phyloP scores from a whole-genome alignment of 179 eudicot species.

The Spinacia oleracea region DNA sequence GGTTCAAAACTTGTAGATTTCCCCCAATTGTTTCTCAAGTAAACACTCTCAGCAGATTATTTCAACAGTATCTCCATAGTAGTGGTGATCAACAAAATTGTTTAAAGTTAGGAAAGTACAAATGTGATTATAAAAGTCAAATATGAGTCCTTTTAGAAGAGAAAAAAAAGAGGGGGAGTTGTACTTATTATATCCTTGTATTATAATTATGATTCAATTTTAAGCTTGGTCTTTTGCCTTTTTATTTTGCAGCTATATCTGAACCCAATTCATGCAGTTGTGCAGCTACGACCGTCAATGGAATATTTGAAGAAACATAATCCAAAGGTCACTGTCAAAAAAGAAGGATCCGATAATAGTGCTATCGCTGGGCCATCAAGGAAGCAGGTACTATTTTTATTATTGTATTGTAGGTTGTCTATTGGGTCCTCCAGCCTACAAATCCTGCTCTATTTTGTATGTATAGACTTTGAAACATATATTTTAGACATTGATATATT shows the following conservation, averaged over 20 bases:
- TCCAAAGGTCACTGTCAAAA: slow-evolving; percentile 35
- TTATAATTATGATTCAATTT: neutral
- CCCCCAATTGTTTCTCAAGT: neutral
- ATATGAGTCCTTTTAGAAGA: neutral
- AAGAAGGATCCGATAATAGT: slow-evolving; percentile 45
- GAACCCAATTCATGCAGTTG: slow-evolving; percentile 76
- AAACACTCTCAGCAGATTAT: neutral
- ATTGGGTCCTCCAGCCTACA: neutral
- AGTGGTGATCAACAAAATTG: neutral
- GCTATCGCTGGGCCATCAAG: slow-evolving; percentile 41
- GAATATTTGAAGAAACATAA: slow-evolving; percentile 44
- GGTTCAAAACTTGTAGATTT: neutral
- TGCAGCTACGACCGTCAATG: slow-evolving; percentile 89
- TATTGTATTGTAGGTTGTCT: neutral
- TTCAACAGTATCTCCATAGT: neutral
- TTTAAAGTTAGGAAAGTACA: neutral
- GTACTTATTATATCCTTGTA: neutral
- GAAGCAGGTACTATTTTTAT: slow-evolving; percentile 27
- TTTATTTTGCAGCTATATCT: slow-evolving; percentile 75
- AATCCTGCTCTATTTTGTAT: neutral
- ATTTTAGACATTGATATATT: neutral
- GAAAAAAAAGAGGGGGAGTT: neutral
- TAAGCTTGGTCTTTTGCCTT: neutral
- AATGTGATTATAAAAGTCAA: neutral
- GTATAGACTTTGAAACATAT: neutral